Evolutionary conservation across 176 grass and related monocot genomes (phyloP).

Genomic region (Phoenix roebelenii): DNA sequence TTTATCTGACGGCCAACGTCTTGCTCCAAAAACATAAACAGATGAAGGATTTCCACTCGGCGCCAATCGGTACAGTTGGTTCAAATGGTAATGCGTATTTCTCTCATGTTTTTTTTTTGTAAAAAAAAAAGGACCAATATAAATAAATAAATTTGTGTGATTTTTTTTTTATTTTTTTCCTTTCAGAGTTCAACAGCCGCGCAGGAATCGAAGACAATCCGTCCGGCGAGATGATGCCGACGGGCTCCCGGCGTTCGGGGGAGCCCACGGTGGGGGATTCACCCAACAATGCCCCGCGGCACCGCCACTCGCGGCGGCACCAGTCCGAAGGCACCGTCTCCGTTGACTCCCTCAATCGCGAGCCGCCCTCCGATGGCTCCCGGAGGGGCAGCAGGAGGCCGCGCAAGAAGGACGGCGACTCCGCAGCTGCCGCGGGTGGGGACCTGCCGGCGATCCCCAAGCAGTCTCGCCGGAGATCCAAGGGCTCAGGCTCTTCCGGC

Average conservation of each 20-base stretch:
- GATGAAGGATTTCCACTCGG: slow-evolving; percentile 92
- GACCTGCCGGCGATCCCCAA: slow-evolving; percentile 73
- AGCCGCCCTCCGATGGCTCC: slow-evolving; percentile 23
- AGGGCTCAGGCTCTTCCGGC: slow-evolving; percentile 32
- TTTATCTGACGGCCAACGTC: neutral
- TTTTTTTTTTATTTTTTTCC: no score
- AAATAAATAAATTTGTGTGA: no score
- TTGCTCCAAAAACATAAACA: slow-evolving; percentile 11
- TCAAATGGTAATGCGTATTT: neutral
- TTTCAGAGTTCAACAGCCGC: no score
- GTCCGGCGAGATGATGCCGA: no score
- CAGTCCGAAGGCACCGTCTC: slow-evolving; percentile 47
- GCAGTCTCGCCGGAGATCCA: slow-evolving; percentile 57
- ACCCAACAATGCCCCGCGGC: slow-evolving; percentile 8
- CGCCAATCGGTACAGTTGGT: slow-evolving; percentile 29
- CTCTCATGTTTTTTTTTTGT: no score
- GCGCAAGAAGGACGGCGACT: slow-evolving; percentile 49
- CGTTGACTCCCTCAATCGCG: slow-evolving; percentile 24
- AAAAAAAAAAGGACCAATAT: no score
- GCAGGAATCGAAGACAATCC: no score
- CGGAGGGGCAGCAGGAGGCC: slow-evolving; percentile 42
- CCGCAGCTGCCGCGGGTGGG: neutral
- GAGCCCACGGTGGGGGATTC: slow-evolving; percentile 20
- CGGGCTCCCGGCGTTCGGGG: slow-evolving; percentile 5
- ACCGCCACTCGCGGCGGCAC: slow-evolving; percentile 47